Conservation (phyloP, 768 basidiomycete genomes). For the Chalciporus piperatus region DNA sequence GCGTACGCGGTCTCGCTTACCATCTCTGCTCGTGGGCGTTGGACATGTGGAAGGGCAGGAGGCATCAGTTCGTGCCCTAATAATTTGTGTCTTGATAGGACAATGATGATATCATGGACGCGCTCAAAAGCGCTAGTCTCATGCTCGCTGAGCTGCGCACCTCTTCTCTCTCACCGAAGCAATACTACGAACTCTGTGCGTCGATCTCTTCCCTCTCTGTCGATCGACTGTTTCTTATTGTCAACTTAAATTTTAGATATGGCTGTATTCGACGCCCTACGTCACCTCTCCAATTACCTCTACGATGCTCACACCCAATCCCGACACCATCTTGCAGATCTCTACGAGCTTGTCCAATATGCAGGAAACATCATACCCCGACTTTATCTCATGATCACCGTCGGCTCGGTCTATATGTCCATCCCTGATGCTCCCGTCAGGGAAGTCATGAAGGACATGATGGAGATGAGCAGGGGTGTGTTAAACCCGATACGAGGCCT, state of each 20-base stretch:
- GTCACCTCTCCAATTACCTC: slow-evolving; percentile 93
- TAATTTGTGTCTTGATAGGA: slow-evolving; percentile 49
- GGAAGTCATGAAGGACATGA: slow-evolving; percentile 99
- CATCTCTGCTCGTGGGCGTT: neutral
- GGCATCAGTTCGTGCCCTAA: slow-evolving; percentile 1
- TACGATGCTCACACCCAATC: slow-evolving; percentile 92
- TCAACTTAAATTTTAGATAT: slow-evolving; percentile 65
- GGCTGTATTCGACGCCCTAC: slow-evolving; percentile 96
- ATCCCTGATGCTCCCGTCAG: slow-evolving; percentile 95
- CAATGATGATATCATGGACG: slow-evolving; percentile 97
- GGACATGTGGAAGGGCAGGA: neutral
- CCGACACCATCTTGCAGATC: slow-evolving; percentile 93
- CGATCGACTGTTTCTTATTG: neutral
- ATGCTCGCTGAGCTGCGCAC: slow-evolving; percentile 97
- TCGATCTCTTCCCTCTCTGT: neutral
- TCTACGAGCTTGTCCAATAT: slow-evolving; percentile 99
- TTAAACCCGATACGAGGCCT: slow-evolving; percentile 96
- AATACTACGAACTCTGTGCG: slow-evolving; percentile 97
- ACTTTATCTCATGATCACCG: slow-evolving; percentile 98
- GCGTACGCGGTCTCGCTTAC: slow-evolving; percentile 26
- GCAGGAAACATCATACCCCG: slow-evolving; percentile 95
- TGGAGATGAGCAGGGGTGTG: slow-evolving; percentile 99
- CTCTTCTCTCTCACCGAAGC: slow-evolving; percentile 89
- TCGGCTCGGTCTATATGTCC: slow-evolving; percentile 99
- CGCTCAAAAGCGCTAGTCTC: slow-evolving; percentile 91